Evolutionary conservation across 805 yeast species (phyloP).

Genomic region (Alloascoidea africana): DNA sequence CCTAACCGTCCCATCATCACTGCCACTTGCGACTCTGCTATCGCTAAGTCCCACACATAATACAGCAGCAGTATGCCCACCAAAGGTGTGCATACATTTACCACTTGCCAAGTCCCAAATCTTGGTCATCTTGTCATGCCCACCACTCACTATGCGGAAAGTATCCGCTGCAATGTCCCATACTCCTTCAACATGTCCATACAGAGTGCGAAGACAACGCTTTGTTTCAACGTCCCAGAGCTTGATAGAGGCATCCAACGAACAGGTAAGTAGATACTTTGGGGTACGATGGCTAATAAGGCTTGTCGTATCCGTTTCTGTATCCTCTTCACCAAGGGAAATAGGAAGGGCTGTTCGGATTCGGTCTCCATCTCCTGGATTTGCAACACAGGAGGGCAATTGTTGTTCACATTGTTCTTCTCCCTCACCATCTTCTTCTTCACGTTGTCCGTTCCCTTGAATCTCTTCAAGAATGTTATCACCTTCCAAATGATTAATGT

Average conservation of each 20-base stretch:
- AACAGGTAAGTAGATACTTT: conserved; percentile 73
- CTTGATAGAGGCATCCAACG: conserved; percentile 85
- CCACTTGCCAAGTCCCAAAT: conserved; percentile 97
- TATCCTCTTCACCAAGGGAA: conserved; percentile 3
- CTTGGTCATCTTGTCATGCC: conserved; percentile 80
- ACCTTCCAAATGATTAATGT: conserved; percentile 52
- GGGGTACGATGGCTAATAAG: conserved; percentile 31
- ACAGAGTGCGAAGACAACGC: conserved; percentile 81
- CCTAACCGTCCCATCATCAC: conserved; percentile 77
- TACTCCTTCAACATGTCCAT: conserved; percentile 96
- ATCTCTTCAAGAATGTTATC: conserved; percentile 56
- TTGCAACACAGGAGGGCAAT: neutral
- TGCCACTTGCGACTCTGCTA: conserved; percentile 79
- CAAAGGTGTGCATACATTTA: conserved; percentile 84
- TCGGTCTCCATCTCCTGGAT: neutral
- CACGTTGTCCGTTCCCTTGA: conserved; percentile 8
- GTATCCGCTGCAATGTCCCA: conserved; percentile 96
- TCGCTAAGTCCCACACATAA: conserved; percentile 71
- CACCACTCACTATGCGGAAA: conserved; percentile 86
- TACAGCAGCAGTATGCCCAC: conserved; percentile 47
- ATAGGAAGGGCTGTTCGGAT: neutral
- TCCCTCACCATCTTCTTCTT: conserved; percentile 2
- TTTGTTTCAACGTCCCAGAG: conserved; percentile 85
- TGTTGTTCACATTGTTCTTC: conserved; percentile 6
- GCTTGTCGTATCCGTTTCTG: conserved; percentile 9